Conservation (phyloP, 2,329 filamentous ascomycete species). For the Ophiostoma piceae region DNA sequence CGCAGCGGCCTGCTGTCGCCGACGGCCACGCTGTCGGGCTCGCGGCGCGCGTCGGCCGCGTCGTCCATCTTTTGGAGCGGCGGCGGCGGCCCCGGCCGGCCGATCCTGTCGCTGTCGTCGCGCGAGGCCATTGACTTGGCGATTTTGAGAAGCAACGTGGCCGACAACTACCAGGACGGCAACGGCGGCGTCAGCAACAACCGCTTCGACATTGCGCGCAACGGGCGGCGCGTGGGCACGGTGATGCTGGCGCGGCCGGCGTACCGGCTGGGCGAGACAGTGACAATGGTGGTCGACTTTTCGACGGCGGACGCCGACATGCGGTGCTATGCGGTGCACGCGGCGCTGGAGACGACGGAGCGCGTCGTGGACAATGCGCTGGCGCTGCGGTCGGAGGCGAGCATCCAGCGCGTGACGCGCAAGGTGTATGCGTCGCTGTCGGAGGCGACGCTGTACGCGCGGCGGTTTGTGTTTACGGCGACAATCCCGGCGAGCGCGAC, state of each 20-base stretch:
- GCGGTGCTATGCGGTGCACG: constrained; percentile 78
- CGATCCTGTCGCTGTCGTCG: constrained; percentile 56
- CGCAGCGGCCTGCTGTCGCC: constrained; percentile 62
- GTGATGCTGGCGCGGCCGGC: constrained; percentile 83
- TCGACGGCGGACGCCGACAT: constrained; percentile 59
- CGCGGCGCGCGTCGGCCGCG: constrained; percentile 48
- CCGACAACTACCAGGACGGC: constrained; percentile 35
- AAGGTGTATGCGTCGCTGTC: constrained; percentile 72
- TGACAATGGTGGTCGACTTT: constrained; percentile 82
- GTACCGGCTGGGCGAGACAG: constrained; percentile 81
- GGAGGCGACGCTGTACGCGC: constrained; percentile 76
- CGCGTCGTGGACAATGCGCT: constrained; percentile 74
- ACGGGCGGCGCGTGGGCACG: constrained; percentile 84
- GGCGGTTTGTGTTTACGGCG: constrained; percentile 72
- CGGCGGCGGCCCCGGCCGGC: constrained; percentile 24
- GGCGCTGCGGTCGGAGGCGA: constrained; percentile 77
- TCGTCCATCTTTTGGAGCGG: constrained; percentile 24
- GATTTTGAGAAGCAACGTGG: constrained; percentile 74
- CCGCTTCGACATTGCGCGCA: constrained; percentile 89
- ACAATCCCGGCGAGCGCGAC: constrained; percentile 79
- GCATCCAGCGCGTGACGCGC: constrained; percentile 79
- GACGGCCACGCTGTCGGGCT: constrained; percentile 50
- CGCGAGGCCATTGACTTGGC: constrained; percentile 89
- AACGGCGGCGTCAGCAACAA: constrained; percentile 64
- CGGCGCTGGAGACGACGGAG: constrained; percentile 81